phyloP scores from a whole-genome alignment of 257 asterid genomes.

The Solanum stenotomum region DNA sequence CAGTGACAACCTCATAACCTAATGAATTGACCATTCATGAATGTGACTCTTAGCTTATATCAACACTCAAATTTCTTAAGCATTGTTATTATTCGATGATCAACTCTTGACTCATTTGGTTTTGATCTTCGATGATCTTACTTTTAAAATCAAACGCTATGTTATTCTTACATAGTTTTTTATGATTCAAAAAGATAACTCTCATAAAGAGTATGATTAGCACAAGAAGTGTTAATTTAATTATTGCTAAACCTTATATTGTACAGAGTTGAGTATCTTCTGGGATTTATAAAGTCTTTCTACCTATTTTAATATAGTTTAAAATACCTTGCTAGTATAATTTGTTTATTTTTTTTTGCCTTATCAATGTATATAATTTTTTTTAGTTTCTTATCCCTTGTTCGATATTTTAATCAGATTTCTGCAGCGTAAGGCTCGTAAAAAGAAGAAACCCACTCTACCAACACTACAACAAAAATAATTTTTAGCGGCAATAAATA shows the following conservation, averaged over 20 bases:
- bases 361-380: not conserved
- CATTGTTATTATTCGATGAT: not conserved
- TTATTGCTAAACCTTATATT: no score
- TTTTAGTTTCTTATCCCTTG: not conserved
- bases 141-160: no score
- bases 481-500: no score
- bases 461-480: no score
- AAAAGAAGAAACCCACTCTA: not conserved
- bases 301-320: not conserved
- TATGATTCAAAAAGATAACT: not conserved
- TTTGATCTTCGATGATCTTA: no score
- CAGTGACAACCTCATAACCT: not conserved
- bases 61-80: not conserved
- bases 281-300: no score
- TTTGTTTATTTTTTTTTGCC: not conserved
- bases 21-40: not conserved
- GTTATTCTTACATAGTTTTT: no score
- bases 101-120: not conserved
- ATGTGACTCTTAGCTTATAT: not conserved
- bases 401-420: not conserved
- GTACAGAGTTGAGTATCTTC: no score
- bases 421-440: fast-evolving
- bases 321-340: not conserved
- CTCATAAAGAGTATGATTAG: not conserved
- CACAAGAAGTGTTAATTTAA: not conserved